A percentile compares a stretch with the other conserved stretches of the same genome.
Evolutionary conservation across 2,329 filamentous ascomycete genomes (phyloP).

Genomic region (Volutella citrinella): DNA sequence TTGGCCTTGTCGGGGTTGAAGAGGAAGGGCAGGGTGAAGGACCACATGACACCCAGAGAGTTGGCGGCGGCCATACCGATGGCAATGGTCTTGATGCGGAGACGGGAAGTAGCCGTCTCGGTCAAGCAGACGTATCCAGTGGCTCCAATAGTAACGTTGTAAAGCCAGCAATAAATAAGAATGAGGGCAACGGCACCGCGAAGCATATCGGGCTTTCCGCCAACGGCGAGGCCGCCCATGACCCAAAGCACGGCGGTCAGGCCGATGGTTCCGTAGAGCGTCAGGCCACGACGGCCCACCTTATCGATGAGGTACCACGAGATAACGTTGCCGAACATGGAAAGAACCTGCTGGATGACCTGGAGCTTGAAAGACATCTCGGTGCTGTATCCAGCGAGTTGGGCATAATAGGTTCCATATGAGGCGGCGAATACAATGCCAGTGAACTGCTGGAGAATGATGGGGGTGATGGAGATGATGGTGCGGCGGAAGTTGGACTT

Average conservation of each 20-base stretch:
- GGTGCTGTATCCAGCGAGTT: conserved; percentile 16
- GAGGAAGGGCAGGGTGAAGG: conserved; percentile 16
- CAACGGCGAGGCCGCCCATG: conserved; percentile 13
- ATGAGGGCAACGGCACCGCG: conserved; percentile 14
- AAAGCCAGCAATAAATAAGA: conserved; percentile 15
- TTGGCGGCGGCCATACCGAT: conserved; percentile 15
- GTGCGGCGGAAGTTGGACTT: conserved; percentile 18
- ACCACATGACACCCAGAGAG: conserved; percentile 15
- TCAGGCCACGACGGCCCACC: conserved; percentile 13
- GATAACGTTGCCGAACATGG: conserved; percentile 15
- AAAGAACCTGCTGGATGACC: conserved; percentile 15
- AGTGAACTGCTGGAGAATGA: conserved; percentile 14
- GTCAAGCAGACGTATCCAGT: conserved; percentile 15
- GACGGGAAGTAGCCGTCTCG: conserved; percentile 15
- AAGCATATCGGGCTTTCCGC: conserved; percentile 8
- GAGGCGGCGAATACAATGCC: conserved; percentile 14
- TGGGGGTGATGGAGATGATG: conserved; percentile 16
- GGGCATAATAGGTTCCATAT: conserved; percentile 17
- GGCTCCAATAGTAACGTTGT: conserved; percentile 19
- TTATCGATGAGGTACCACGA: conserved; percentile 18
- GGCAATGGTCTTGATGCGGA: conserved; percentile 16
- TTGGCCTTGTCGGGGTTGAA: conserved; percentile 20
- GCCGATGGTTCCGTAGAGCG: conserved; percentile 11
- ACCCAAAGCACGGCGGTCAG: conserved; percentile 12
- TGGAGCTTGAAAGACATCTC: conserved; percentile 13